Evolutionary conservation across 768 basidiomycete genomes (phyloP), one percentile per base, ranked within the genome.

Genomic region (Rubroboletus satanas): DNA sequence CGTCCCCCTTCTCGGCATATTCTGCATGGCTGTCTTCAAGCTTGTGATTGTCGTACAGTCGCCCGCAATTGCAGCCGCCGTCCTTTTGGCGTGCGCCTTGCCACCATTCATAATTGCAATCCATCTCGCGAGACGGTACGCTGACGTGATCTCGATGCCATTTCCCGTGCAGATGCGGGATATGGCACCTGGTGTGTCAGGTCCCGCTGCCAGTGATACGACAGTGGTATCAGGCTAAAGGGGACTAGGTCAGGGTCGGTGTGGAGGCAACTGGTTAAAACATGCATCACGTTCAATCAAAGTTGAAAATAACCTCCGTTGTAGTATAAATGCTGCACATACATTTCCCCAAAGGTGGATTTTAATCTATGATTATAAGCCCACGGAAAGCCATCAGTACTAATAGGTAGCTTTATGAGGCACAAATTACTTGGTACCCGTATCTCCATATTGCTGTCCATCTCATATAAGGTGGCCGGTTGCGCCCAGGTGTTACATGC

Each of bases 401-500:
- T 26, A 26, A 49, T 28, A 33, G 31, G 31, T 38, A 53, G 7
- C 43, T 50, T 58, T 58, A 56, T 38, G 29, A 50, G 32, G 37
- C 56, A 49, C 59, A 61, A 61, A 45, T 60, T 65, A 65, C 35
- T 35, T 18, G 38, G 33, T 52, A 51, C 43, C 42, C 43, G 45
- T 54, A 55, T 42, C 29, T 14, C 2, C 45, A 28, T 43, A 45
- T 21, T 26, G 14, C 18, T 37, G 23, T 26, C 26, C 5, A 26
- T 26, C 26, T 26, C 26, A 26, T 26, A 26, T 18, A 55, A 45
- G 35, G 38, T 49, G 42, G 7, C 50, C 23, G 21, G 6, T 29
- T 29, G 29, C n/a, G 0, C n/a, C 47, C 15, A 39, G 31, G 36
- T 18, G 36, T 65, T 55, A 79, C 82, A 87, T 84, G 63, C 86